A percentile compares a stretch with the other conserved stretches of the same genome.
Evolutionary conservation across 805 yeast genomes (phyloP).

Genomic region (Ogataea henricii): DNA sequence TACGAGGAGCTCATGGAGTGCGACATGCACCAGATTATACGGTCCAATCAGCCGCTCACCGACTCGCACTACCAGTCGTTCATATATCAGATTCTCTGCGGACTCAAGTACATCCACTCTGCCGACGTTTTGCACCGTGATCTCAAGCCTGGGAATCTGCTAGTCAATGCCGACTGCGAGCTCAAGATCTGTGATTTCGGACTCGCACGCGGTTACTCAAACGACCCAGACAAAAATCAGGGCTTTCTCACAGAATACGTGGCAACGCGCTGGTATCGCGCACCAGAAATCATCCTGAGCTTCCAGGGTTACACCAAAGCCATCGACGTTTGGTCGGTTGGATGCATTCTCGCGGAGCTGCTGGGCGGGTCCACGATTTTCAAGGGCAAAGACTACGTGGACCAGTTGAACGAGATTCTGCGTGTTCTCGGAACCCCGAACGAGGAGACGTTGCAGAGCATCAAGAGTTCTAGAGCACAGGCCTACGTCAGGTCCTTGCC

Average conservation of each 20-base stretch:
- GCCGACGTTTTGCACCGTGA: slow-evolving; percentile 96
- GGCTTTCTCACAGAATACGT: slow-evolving; percentile 98
- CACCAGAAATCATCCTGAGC: slow-evolving; percentile 95
- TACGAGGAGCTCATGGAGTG: slow-evolving; percentile 98
- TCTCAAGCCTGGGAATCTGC: slow-evolving; percentile 88
- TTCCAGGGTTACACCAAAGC: slow-evolving; percentile 95
- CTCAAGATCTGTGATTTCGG: slow-evolving; percentile 96
- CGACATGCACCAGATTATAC: slow-evolving; percentile 95
- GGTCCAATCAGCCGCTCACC: slow-evolving; percentile 89
- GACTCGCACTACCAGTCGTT: slow-evolving; percentile 95
- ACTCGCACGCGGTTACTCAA: slow-evolving; percentile 86
- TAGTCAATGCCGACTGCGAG: slow-evolving; percentile 96
- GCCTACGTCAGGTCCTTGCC: slow-evolving; percentile 88
- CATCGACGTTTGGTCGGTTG: slow-evolving; percentile 97
- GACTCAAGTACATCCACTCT: slow-evolving; percentile 89
- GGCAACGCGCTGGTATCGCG: slow-evolving; percentile 98
- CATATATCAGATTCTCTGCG: slow-evolving; percentile 88
- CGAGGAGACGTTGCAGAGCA: slow-evolving; percentile 63
- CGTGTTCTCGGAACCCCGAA: slow-evolving; percentile 91
- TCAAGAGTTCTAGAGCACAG: slow-evolving; percentile 88
- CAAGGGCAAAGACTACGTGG: slow-evolving; percentile 94
- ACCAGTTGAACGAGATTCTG: slow-evolving; percentile 86
- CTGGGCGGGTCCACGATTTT: slow-evolving; percentile 89
- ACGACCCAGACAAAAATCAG: slow-evolving; percentile 78
- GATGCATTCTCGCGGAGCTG: slow-evolving; percentile 93